These are phyloP conservation scores for Parmales sp. DNA, from an alignment of 108 stramenopile genomes.

Conservation along the genomic window DNA sequence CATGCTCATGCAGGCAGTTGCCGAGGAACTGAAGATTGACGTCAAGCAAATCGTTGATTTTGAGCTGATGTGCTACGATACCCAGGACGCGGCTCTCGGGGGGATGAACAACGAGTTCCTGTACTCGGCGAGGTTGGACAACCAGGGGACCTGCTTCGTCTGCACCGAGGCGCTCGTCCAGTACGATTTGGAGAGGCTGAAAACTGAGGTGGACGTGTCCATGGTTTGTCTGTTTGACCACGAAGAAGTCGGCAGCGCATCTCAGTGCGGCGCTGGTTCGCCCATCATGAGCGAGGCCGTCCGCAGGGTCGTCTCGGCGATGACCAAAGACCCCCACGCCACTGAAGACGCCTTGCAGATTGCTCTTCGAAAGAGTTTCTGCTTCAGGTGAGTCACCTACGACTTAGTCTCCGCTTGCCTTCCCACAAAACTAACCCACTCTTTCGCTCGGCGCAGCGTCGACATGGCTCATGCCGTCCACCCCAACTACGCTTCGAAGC, in stretches of 20 bases:
- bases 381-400: too few species aligned
- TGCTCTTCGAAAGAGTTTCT: not conserved
- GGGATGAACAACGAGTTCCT: conserved; percentile 82
- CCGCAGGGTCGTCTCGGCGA: conserved; percentile 49
- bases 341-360: conserved; percentile 35
- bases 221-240: conserved; percentile 83
- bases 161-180: conserved; percentile 44
- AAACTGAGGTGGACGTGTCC: conserved; percentile 46
- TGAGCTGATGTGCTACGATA: conserved; percentile 83
- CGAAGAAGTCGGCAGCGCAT: conserved; percentile 80
- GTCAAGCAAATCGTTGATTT: conserved; percentile 78
- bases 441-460: too few species aligned
- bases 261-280: conserved; percentile 77
- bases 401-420: too few species aligned
- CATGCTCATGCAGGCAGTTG: conserved; percentile 62
- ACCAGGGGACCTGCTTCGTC: conserved; percentile 75
- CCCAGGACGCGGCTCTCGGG: conserved; percentile 77
- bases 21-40: conserved; percentile 50
- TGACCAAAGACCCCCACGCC: conserved; percentile 40
- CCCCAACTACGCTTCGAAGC: conserved; percentile 80
- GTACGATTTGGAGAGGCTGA: conserved; percentile 32
- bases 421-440: too few species aligned
- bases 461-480: conserved; percentile 92
- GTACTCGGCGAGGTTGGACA: conserved; percentile 82
- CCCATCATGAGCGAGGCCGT: conserved; percentile 74